These are phyloP conservation scores for Hemileia vastatrix DNA, from an alignment of 1,284 basidiomycete species.

Conservation along the genomic window DNA sequence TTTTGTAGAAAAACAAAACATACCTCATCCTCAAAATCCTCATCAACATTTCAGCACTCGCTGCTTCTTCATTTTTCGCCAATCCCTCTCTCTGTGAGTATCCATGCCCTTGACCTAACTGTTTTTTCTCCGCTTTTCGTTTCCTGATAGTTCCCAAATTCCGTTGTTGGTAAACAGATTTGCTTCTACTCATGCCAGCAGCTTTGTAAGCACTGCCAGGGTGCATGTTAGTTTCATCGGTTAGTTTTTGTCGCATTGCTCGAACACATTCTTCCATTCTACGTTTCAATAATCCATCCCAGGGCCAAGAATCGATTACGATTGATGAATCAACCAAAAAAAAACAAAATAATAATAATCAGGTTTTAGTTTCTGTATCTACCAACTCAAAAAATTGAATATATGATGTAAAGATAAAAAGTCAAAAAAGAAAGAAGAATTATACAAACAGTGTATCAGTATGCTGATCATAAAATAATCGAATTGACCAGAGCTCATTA, in stretches of 20 bases:
- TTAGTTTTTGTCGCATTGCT: constrained; percentile 73
- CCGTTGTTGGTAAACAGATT: constrained; percentile 74
- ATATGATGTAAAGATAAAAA: constrained; percentile 24
- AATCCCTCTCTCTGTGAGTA: no score
- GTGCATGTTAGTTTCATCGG: constrained; percentile 62
- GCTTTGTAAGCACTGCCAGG: no score
- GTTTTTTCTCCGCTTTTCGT: constrained; percentile 81
- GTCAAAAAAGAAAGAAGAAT: background rate
- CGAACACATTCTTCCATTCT: constrained; percentile 72
- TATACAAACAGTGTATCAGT: constrained; percentile 20
- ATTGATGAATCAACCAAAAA: background rate
- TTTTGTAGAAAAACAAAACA: constrained; percentile 34
- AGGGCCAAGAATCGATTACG: background rate
- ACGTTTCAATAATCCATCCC: constrained; percentile 36
- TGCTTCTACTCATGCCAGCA: constrained; percentile 56
- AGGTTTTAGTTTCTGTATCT: constrained; percentile 1
- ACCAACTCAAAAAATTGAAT: constrained; percentile 26
- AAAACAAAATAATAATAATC: constrained; percentile 46
- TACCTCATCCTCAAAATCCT: constrained; percentile 86
- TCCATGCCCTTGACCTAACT: no score
- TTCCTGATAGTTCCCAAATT: constrained; percentile 94
- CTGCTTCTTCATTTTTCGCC: constrained; percentile 57
- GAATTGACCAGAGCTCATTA: constrained; percentile 50
- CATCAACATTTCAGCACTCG: constrained; percentile 74
- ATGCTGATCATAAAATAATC: constrained; percentile 1